Percentiles rank a stretch among this genome's conserved stretches.
phyloP scores from a whole-genome alignment of 2,329 filamentous ascomycete genomes.

The Talaromyces sp. region DNA sequence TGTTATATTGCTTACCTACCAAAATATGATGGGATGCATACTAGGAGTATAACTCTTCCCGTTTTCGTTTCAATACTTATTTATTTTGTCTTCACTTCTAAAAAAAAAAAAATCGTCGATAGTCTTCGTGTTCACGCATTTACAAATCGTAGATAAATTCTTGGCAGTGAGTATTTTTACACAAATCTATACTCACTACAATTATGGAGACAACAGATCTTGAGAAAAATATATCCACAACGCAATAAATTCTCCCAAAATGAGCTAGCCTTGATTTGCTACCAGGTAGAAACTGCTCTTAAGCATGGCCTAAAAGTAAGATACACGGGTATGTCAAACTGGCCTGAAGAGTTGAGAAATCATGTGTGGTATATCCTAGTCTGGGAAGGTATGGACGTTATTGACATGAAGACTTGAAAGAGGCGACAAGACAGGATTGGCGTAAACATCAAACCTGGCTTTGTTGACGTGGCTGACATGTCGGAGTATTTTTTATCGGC shows the following conservation, averaged over 20 bases:
- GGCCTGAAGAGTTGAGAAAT: constrained; percentile 10
- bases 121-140: no score
- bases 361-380: constrained; percentile 12
- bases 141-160: no score
- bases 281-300: constrained; percentile 7
- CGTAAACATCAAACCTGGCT: constrained; percentile 11
- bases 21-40: neutral
- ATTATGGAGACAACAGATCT: no score
- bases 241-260: constrained; percentile 5
- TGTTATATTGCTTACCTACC: neutral
- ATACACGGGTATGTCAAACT: constrained; percentile 11
- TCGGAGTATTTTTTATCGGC: no score
- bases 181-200: no score
- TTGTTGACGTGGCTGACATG: neutral
- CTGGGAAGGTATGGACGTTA: constrained; percentile 8
- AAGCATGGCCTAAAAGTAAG: constrained; percentile 9
- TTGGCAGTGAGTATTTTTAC: no score
- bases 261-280: constrained; percentile 4
- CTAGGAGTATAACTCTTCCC: neutral
- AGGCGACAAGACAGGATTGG: constrained; percentile 12
- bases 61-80: no score
- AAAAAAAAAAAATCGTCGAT: no score
- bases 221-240: neutral
- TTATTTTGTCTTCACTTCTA: no score
- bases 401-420: constrained; percentile 13